Evolutionary conservation across 2,329 filamentous ascomycete genomes (phyloP), one percentile per base, ranked within the genome.

Genomic region (Tetracladium maxilliforme): DNA sequence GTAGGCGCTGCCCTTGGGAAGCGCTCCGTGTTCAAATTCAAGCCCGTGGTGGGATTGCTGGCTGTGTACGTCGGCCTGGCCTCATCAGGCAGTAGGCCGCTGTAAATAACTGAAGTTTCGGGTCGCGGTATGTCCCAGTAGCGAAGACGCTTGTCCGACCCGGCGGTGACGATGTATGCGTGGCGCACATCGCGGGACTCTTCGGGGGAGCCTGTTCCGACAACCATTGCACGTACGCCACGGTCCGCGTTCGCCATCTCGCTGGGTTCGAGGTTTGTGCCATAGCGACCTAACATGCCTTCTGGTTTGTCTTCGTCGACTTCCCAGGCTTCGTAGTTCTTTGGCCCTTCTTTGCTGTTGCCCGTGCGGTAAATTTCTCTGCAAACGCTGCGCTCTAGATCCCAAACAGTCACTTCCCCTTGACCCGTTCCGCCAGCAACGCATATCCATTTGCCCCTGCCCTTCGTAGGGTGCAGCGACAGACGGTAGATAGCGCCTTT

Each of bases 331-430:
- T 86, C 77, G 44, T 92, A 92, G 14, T 65, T 66, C 40, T 70
- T 75, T 2, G 64, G 53, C 0, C 54, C 55, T 30, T 77, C 64
- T 50, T 70, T 66, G 25, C 55, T 60, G 14, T 68, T 67, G 3
- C 71, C 65, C 6, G 61, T 46, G 46, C 83, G 74, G 46, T 92
- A 93, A 2, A 94, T 75, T 46, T 95, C 86, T 30, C 82, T 70
- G 42, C 90, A 98, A 22, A 79, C 66, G 6, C 74, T 71, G 52
- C 87, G 92, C 45, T 95, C 87, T 10, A 95, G 61, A 42, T 95
- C 90, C 90, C 90, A 98, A 1, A 92, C 79, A 0, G 83, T 92
- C 16, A 98, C 70, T 44, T 98, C 90, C 10, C 83, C 83, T 32
- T 81, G 73, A 4, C 73, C 79, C 6, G 80, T 92, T 7, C 87